A percentile compares a stretch with the other conserved stretches of the same genome.
Evolutionary conservation across 176 grass and related monocot species (phyloP).

Genomic region (Avena insularis): DNA sequence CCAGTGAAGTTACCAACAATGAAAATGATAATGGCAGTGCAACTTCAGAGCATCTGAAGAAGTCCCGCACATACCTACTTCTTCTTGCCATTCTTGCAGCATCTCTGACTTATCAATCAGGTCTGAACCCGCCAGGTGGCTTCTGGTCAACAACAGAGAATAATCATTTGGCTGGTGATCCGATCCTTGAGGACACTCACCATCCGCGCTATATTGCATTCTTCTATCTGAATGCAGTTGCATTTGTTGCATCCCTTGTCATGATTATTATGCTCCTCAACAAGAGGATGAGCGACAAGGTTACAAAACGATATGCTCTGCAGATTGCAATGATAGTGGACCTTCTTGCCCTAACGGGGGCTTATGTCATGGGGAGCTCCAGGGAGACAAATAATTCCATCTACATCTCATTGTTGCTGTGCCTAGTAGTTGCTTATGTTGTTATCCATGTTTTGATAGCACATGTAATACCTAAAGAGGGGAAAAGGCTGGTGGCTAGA

Average conservation of each 20-base stretch:
- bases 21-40: background rate
- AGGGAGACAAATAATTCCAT: constrained; percentile 32
- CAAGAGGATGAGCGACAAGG: constrained; percentile 25
- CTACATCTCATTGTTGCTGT: background rate
- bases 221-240: constrained; percentile 53
- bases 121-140: constrained; percentile 54
- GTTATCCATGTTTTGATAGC: constrained; percentile 36
- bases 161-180: constrained; percentile 24
- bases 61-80: constrained; percentile 40
- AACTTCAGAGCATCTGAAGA: constrained; percentile 37
- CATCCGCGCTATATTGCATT: constrained; percentile 42
- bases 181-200: constrained; percentile 46
- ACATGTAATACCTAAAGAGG: constrained; percentile 32
- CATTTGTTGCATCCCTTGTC: constrained; percentile 47
- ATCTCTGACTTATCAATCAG: constrained; percentile 54
- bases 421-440: constrained; percentile 36
- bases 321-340: constrained; percentile 47
- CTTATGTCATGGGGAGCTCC: constrained; percentile 42
- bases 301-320: constrained; percentile 29
- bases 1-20: background rate
- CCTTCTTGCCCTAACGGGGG: constrained; percentile 40
- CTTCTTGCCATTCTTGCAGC: constrained; percentile 53
- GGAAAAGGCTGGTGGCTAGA: background rate
- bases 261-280: constrained; percentile 54
- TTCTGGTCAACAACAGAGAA: constrained; percentile 38